phyloP scores from a whole-genome alignment of 2,329 filamentous ascomycete genomes.

The Dryadomyces quercivorus region DNA sequence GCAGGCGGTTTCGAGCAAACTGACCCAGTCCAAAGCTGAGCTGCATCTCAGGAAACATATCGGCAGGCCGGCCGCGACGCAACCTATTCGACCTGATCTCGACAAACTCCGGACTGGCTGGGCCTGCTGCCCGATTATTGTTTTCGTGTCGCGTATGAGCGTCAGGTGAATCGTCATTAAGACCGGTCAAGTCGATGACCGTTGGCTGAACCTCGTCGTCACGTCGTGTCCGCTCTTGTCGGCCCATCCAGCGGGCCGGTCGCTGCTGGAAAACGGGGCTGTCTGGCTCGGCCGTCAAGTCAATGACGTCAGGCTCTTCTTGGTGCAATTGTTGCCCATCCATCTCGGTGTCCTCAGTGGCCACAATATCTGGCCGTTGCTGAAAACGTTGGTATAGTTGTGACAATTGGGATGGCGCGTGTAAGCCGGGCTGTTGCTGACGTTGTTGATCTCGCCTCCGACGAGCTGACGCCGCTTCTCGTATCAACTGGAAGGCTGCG shows the following conservation, averaged over 20 bases:
- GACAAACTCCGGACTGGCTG: neutral
- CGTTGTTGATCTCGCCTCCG: neutral
- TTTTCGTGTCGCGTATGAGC: neutral
- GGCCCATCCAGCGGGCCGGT: neutral
- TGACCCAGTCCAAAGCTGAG: neutral
- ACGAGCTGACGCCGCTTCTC: neutral
- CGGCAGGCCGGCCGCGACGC: neutral
- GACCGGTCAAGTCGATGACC: slow-evolving; percentile 43
- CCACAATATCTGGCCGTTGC: neutral
- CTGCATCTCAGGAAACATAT: neutral
- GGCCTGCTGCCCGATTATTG: neutral
- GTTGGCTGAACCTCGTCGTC: slow-evolving; percentile 16
- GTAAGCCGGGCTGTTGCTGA: neutral
- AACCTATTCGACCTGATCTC: neutral
- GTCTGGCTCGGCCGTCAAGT: slow-evolving; percentile 38
- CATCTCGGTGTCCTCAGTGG: neutral
- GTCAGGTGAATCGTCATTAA: slow-evolving; percentile 22
- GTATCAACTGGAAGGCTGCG: neutral
- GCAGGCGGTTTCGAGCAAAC: neutral
- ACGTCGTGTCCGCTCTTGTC: neutral
- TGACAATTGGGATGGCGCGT: neutral
- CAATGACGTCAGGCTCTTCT: slow-evolving; percentile 26
- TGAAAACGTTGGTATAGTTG: neutral
- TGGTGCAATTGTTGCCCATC: neutral
- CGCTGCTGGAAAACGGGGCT: slow-evolving; percentile 23